Evolutionary conservation across 768 basidiomycete genomes (phyloP), one percentile per base, ranked within the genome.

Genomic region (Agaricus blazei): DNA sequence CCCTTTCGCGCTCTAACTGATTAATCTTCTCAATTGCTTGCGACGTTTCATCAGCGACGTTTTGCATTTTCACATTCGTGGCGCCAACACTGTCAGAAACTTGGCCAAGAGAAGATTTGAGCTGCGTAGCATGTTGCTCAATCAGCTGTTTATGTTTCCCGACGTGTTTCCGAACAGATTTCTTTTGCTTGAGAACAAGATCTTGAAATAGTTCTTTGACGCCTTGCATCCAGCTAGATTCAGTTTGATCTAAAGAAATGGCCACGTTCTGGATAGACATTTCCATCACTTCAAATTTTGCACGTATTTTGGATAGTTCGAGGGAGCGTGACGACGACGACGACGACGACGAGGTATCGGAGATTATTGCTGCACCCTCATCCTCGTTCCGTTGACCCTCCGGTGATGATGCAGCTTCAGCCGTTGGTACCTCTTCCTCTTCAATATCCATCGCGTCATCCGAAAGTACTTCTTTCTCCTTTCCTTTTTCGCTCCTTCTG

Each of bases 401-500:
- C 2, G 9, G 7, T 19, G 12, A 24, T 4, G 48, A 7, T 24
- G 23, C 41, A 26, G 38, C 12, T 29, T 29, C 27, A 4, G 23
- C 19, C 28, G 41, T 28, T 27, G 41, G 14, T 3, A n/a, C 48
- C 26, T 56, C 34, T 34, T 34, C 54, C 9, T 19, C 9, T 12
- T 56, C 54, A 37, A 56, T 48, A 5, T 44, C 54, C 40, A 54
- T 46, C 44, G 23, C 15, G 11, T 49, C 53, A 15, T 29, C 34
- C 14, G 19, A 19, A 19, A 34, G 5, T 3, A 51, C 23, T 9
- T 27, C 42, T 24, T 34, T 56, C 37, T 44, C 56, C 40, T 52
- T 48, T 4, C 27, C 59, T 38, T 59, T 47, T 15, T 57, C 43
- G 26, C 51, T 47, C 31, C 50, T 23, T 15, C 40, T 56, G 49